These are phyloP conservation scores for Silene vulgaris DNA, from an alignment of 179 eudicot genomes.

Conservation along the genomic window DNA sequence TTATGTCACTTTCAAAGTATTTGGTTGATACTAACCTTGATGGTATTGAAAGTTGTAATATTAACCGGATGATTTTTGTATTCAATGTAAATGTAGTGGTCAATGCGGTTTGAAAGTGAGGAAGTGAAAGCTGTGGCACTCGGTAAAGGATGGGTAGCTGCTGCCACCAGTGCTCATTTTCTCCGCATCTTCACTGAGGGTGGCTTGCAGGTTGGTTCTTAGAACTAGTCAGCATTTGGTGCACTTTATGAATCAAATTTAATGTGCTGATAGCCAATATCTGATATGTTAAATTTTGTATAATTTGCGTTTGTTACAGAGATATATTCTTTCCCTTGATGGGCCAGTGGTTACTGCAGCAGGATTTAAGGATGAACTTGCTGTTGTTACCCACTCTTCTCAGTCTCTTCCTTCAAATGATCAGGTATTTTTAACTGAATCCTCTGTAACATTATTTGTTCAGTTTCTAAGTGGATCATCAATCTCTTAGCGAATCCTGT, in stretches of 20 bases:
- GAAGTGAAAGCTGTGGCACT: conserved; percentile 93
- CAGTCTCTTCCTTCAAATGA: conserved; percentile 69
- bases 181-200: conserved; percentile 86
- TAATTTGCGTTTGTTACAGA: conserved; percentile 39
- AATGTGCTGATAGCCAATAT: not conserved
- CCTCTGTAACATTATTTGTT: not conserved
- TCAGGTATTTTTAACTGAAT: conserved; percentile 44
- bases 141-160: conserved; percentile 87
- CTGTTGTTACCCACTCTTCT: conserved; percentile 75
- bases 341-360: conserved; percentile 92
- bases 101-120: conserved; percentile 90
- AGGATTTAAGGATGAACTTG: conserved; percentile 80
- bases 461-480: not conserved
- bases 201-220: conserved; percentile 77
- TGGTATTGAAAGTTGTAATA: not conserved
- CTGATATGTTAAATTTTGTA: not conserved
- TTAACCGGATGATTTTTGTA: conserved; percentile 13
- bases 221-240: not conserved
- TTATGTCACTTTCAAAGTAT: not conserved
- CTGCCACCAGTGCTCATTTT: conserved; percentile 71
- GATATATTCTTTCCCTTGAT: conserved; percentile 65
- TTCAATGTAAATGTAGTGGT: conserved; percentile 56
- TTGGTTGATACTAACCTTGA: not conserved
- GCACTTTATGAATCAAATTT: not conserved
- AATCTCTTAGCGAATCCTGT: not conserved